Evolutionary conservation across 1,284 basidiomycete genomes (phyloP), one percentile per base, ranked within the genome.

Genomic region (Tetrapyrgos nigripes): DNA sequence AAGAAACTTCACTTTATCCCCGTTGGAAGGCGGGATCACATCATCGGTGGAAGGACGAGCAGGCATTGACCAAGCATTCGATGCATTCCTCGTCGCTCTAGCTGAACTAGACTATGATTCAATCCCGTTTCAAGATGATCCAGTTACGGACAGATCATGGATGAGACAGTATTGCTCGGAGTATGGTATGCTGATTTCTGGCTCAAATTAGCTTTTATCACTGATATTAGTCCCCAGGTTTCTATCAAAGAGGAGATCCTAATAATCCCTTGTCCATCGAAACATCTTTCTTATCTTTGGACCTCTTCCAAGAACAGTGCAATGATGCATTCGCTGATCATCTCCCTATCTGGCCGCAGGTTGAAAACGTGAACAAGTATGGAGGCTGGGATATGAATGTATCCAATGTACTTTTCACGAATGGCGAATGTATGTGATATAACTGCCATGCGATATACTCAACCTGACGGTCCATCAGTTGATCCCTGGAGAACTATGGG

Each of bases 401-500:
- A 1, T 77, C 79, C 0, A 82, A 82, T 49, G 73, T 81, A 1
- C 64, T 83, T 55, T 83, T 79, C 63, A 75, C 79, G 4, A 82
- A 82, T 58, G 80, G 81, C n/a, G 79, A 82, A 77, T 81, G 80
- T 78, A 53, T 49, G 76, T 68, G 5, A 11, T 27, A 19, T 45
- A 14, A 10, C 24, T 40, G 14, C 9, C 26, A 28, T 2, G 47
- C 53, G 48, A 13, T 33, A 17, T 8, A 3, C 6, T 9, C n/a
- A 9, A 50, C 33, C 23, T 33, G n/a, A 44, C n/a, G 43, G 6
- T 23, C 17, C 11, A 28, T 3, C 54, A 83, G 81, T 82, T 61
- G 81, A 83, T 64, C 81, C 81, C 4, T 83, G 81, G 81, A 68
- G 81, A n/a, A 82, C 80, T 8, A 78, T 82, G 79, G 78, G 80